Percentiles rank a stretch among this genome's conserved stretches.
These are phyloP conservation scores for Parafenestella ontariensis DNA, from an alignment of 2,329 filamentous ascomycete species.

Conservation along the genomic window DNA sequence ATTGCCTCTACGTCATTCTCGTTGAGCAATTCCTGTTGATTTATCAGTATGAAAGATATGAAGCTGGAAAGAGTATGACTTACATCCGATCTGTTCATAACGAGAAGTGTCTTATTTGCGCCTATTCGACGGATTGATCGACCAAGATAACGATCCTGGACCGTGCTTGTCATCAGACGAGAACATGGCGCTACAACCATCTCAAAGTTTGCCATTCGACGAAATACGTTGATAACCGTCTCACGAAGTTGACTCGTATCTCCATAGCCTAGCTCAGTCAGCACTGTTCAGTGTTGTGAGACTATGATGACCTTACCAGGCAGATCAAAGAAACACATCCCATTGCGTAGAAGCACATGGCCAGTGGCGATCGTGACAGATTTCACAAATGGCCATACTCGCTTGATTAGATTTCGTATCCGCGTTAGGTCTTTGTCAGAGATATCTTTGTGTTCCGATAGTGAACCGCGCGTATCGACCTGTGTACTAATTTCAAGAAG, in stretches of 20 bases:
- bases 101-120: slow-evolving; percentile 10
- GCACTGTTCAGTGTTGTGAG: neutral
- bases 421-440: slow-evolving; percentile 4
- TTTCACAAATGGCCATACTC: slow-evolving; percentile 18
- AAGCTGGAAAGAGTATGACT: neutral
- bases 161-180: slow-evolving; percentile 3
- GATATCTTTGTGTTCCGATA: neutral
- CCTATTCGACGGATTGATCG: slow-evolving; percentile 12
- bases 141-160: slow-evolving; percentile 7
- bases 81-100: slow-evolving; percentile 21
- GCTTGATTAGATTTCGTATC: neutral
- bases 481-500: neutral
- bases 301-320: slow-evolving; percentile 11
- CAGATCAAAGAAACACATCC: slow-evolving; percentile 14
- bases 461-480: neutral
- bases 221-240: slow-evolving; percentile 11
- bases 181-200: slow-evolving; percentile 15
- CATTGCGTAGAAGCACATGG: slow-evolving; percentile 11
- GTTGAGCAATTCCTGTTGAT: slow-evolving; percentile 2
- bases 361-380: slow-evolving; percentile 12
- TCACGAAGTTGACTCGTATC: slow-evolving; percentile 22
- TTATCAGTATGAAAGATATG: neutral
- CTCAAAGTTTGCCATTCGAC: slow-evolving; percentile 16
- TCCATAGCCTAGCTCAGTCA: slow-evolving; percentile 14
- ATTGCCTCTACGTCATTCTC: neutral